Base-by-base conservation (phyloP, 1,284 basidiomycete genomes). In the Coriolopsis trogii region DNA sequence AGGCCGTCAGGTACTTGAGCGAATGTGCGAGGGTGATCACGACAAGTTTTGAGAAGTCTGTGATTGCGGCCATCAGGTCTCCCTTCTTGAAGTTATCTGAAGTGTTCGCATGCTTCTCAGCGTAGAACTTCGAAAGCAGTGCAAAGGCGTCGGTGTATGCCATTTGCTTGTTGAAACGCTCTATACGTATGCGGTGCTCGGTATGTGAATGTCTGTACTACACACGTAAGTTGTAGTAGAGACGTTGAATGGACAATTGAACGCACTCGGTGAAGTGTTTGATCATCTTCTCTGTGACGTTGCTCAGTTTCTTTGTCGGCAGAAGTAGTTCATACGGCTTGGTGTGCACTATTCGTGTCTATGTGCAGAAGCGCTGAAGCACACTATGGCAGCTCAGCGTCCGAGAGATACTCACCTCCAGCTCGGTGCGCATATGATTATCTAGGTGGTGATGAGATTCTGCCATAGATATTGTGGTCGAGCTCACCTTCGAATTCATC, bases 271-370 rank as follows among this genome's bases (percentile, higher is more conserved):
- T 73, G 59, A 91, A 85, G 63, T 93, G 79, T 0, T 73, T 71
- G 28, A 98, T 69, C 69, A 97, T 84, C 63, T 90, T 93, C 60
- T 85, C 82, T 0, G 92, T 95, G 12, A 84, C 74, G 41, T 79
- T 80, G 53, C 84, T 91, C n/a, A 96, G 68, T 6, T 78, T 79
- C 4, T 72, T 64, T 31, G 74, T 68, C 2, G 86, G 84, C 3
- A 95, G 68, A 0, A 98, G 73, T 1, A 98, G 69, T 64, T 98
- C 96, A 0, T 87, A 81, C 0, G 96, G 96, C 55, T 83, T 82
- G 8, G 86, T 81, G 66, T 97, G 93, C 1, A 88, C 84, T 53
- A 97, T 76, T 41, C 94, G 76, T 1, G 92, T 93, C 88, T 94
- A 39, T 6, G 29, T 51, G 4, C 21, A 23, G 23, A 13, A 24